Percentiles rank a stretch among this genome's conserved stretches.
Evolutionary conservation across 1,284 basidiomycete genomes (phyloP).

Genomic region (Thecaphora thlaspeos): DNA sequence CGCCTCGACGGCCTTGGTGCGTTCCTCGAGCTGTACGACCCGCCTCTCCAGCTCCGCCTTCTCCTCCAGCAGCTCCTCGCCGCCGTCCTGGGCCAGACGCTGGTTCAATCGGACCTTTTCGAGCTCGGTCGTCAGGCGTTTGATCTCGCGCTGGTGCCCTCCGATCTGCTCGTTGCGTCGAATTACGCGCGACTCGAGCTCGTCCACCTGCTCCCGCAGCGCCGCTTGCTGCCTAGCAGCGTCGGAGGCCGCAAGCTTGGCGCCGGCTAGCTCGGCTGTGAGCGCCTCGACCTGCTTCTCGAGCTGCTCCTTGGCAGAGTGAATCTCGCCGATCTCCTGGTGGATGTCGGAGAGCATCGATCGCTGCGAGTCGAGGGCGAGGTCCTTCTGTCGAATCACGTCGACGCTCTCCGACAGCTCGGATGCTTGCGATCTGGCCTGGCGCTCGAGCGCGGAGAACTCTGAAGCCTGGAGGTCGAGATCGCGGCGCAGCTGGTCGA

Average conservation of each 20-base stretch:
- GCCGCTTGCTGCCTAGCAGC: not conserved
- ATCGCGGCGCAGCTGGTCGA: not conserved
- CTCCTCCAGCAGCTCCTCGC: slow-evolving; percentile 7
- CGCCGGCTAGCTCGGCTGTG: not conserved
- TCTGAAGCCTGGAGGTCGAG: no score
- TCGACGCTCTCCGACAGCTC: not conserved
- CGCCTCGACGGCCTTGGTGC: not conserved
- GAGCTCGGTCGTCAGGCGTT: slow-evolving; percentile 11
- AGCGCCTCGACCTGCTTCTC: not conserved
- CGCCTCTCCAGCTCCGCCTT: not conserved
- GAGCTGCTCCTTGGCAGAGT: not conserved
- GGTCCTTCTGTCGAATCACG: not conserved
- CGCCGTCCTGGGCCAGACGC: slow-evolving; percentile 18
- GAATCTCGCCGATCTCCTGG: not conserved
- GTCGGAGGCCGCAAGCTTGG: not conserved
- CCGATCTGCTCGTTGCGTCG: slow-evolving; percentile 39
- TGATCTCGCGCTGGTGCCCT: slow-evolving; percentile 18
- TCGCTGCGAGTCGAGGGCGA: not conserved
- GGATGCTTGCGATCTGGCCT: not conserved
- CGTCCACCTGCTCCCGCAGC: slow-evolving; percentile 4
- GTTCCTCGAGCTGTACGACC: not conserved
- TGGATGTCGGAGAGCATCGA: not conserved
- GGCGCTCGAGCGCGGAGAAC: not conserved
- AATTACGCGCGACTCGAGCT: slow-evolving; percentile 20
- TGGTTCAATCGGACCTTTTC: slow-evolving; percentile 21